Conservation (phyloP, 257 asterid species). For the Lavandula angustifolia region DNA sequence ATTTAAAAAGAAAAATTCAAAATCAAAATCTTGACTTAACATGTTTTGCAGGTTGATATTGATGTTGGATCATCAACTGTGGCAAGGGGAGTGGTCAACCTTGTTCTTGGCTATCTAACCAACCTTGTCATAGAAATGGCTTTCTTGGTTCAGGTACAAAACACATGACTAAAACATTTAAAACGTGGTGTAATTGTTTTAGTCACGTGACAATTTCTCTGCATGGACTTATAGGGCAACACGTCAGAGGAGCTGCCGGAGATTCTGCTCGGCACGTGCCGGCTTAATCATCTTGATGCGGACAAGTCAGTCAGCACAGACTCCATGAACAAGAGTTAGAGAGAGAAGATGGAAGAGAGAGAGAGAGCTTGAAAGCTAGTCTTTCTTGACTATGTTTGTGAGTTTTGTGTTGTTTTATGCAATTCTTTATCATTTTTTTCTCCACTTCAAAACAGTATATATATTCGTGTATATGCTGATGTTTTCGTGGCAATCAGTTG, state of each 20-base stretch:
- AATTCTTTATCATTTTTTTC: neutral
- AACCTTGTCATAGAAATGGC: slow-evolving; percentile 75
- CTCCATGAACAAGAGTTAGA: slow-evolving; percentile 37
- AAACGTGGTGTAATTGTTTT: neutral
- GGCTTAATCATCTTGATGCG: slow-evolving; percentile 60
- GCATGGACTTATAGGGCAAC: slow-evolving; percentile 43
- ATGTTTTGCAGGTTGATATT: slow-evolving; percentile 48
- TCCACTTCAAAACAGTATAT: neutral
- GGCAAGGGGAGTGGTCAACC: slow-evolving; percentile 65
- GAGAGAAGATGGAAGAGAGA: slow-evolving; percentile 21
- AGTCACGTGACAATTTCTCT: neutral
- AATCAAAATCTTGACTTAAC: neutral
- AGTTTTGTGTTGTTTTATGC: slow-evolving; percentile 16
- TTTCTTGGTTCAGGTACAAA: slow-evolving; percentile 62
- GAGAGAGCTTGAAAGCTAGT: slow-evolving; percentile 5
- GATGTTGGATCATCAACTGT: slow-evolving; percentile 74
- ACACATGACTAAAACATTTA: no score
- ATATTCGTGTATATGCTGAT: neutral
- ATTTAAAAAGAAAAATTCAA: neutral
- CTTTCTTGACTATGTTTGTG: neutral
- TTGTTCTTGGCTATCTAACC: slow-evolving; percentile 64
- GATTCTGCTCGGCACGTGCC: slow-evolving; percentile 71
- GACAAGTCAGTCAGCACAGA: slow-evolving; percentile 52
- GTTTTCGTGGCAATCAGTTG: neutral
- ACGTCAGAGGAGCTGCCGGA: slow-evolving; percentile 78